Base-by-base conservation (phyloP, 2,329 filamentous ascomycete genomes). In the Aspergillus flavus region DNA sequence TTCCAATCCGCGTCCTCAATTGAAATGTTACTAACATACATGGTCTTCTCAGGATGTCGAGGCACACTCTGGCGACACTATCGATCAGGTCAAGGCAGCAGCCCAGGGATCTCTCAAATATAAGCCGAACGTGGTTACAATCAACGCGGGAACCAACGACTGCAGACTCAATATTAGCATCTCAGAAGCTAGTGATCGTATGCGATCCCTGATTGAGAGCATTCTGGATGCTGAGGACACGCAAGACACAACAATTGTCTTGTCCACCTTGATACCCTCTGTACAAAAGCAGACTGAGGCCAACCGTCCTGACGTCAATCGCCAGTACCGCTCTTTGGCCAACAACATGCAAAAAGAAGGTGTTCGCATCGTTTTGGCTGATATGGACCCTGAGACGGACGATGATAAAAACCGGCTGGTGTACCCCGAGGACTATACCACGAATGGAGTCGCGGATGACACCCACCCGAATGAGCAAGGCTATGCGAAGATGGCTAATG, bases 141-240 rank as follows among this genome's bases (percentile, higher is more conserved):
- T 75, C 58, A 73, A 75, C 46, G 71, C 68, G 43, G 77, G 77
- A 14, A 78, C 76, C 12, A 77, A 79, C 50, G 77, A 79, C 57
- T 67, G 66, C 23, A n/a, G 69, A 26, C 68, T 71, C 48, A 62
- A 77, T 14, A 52, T 71, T 32, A 48, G 65, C 11, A 56, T 72
- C 48, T 2, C 41, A 26, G 61, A 53, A 14, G 66, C 71, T 0
- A 71, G 69, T 21, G 59, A 66, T 0, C 68, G 73, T 16, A 73
- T 76, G 67, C 57, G 68, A 21, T 34, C 41, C 2, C 63, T 78
- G 1, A 57, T 78, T 66, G 14, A 61, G 68, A 10, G 58, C 78
- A 16, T 72, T 68, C 32, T 50, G 46, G 7, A 50, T 19, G 26
- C 46, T n/a, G 50, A 63, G 11, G 45, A 59, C 1, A 68, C 72